A percentile compares a stretch with the other conserved stretches of the same genome.
Evolutionary conservation across 2,329 filamentous ascomycete genomes (phyloP).

Genomic region (Beauveria asiatica): DNA sequence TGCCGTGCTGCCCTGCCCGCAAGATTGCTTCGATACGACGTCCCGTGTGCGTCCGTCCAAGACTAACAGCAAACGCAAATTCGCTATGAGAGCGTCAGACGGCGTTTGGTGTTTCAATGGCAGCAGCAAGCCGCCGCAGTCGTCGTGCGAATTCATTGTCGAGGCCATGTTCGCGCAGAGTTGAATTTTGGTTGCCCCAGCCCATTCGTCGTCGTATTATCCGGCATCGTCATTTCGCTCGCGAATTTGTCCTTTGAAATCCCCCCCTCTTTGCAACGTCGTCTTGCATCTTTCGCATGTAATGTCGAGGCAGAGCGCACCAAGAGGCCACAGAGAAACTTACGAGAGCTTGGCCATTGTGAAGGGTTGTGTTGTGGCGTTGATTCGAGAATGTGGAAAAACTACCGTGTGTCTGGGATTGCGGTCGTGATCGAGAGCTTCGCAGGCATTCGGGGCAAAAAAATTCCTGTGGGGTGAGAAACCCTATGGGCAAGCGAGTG

Average conservation of each 20-base stretch:
- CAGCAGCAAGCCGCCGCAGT: neutral
- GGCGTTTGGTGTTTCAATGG: neutral
- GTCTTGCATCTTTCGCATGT: constrained; percentile 2
- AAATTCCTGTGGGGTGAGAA: constrained; percentile 33
- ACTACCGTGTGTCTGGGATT: constrained; percentile 28
- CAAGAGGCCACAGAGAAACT: constrained; percentile 26
- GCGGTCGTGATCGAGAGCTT: constrained; percentile 28
- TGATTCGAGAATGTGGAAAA: constrained; percentile 26
- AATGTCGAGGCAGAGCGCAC: constrained; percentile 12
- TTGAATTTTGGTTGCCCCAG: neutral
- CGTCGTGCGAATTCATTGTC: neutral
- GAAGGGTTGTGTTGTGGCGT: constrained; percentile 37
- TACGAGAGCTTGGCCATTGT: constrained; percentile 59
- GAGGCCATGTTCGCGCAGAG: neutral
- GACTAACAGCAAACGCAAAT: neutral
- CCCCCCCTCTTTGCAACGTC: constrained; percentile 12
- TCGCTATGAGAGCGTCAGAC: too few relatives aligned
- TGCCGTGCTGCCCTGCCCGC: constrained; percentile 7
- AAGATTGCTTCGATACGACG: neutral
- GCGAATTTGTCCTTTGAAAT: neutral
- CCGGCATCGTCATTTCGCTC: neutral
- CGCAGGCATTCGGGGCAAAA: constrained; percentile 22
- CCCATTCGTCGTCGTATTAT: neutral
- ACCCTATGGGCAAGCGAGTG: constrained; percentile 25
- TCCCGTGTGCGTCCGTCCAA: neutral